Evolutionary conservation across 176 grass and related monocot species (phyloP), one percentile per base, ranked within the genome.

Genomic region (Leersia perrieri): DNA sequence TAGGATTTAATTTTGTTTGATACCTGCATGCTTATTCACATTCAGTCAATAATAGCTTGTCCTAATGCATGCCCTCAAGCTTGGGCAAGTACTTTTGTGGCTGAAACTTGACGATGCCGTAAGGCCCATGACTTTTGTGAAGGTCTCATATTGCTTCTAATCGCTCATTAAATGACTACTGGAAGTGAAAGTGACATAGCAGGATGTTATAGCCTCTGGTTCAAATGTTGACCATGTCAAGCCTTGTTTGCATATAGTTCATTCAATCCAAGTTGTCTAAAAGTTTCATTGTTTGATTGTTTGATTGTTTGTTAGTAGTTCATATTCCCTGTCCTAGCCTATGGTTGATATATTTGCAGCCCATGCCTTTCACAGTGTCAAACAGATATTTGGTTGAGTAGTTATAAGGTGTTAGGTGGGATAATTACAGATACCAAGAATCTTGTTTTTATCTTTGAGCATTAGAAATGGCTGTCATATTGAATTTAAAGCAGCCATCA

Each of bases 101-200:
- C 70, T 85, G 66, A 67, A 35, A 35, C 29, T 38, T 67, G 29
- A 66, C 34, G 70, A 13, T 3, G 20, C 30, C 39, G 64, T 53
- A 6, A 53, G 49, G 49, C 49, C 49, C 49, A 53, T 35, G 30
- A 35, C 26, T 49, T 51, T 28, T 36, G 1, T 70, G 51, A 42
- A 22, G 12, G 30, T 63, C 13, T 64, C 77, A 81, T 81, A 72
- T 72, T 81, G 65, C 78, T 71, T 61, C 70, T 20, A 73, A 82
- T 40, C 29, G 4, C 36, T 66, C 41, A 33, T 42, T 80, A 66
- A 58, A 65, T 80, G 47, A 61, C 28, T 61, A 79, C 29, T 60
- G 45, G 34, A 73, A 78, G 33, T 61, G 79, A 82, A 11, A 39
- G 9, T 10, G 18, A 58, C 73, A 25, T 77, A 77, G 44, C 16